phyloP scores from a whole-genome alignment of 164 flowering plant genomes.

The Litsea cubeba region DNA sequence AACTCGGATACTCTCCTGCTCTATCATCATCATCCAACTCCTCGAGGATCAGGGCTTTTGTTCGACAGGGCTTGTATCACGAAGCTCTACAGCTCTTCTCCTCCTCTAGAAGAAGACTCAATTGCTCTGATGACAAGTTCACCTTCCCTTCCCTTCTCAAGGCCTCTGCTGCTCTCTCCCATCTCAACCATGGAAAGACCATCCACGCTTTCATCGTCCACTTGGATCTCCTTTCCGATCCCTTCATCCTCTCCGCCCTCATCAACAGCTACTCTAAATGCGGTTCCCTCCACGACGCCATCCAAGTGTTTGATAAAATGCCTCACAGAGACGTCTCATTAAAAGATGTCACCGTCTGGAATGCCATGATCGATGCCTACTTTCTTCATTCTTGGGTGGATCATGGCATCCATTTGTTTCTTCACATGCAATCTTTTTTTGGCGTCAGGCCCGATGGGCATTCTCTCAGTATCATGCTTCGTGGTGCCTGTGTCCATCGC shows the following conservation, averaged over 20 bases:
- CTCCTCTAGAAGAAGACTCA: neutral
- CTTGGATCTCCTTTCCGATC: conserved; percentile 44
- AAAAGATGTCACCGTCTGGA: conserved; percentile 38
- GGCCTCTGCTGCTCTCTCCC: conserved; percentile 39
- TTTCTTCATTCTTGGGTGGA: conserved; percentile 26
- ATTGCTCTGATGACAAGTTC: conserved; percentile 24
- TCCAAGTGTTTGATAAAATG: conserved; percentile 43
- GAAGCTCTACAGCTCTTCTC: conserved; percentile 29
- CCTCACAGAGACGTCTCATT: conserved; percentile 27
- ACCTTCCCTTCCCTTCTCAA: conserved; percentile 58
- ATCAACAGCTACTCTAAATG: conserved; percentile 55
- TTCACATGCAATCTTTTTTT: conserved; percentile 30
- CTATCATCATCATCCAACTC: neutral
- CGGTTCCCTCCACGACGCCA: conserved; percentile 39
- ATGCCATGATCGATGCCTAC: conserved; percentile 56
- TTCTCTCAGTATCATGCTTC: conserved; percentile 47
- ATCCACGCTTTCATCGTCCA: conserved; percentile 39
- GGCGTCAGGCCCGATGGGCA: conserved; percentile 49
- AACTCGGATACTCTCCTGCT: too few relatives aligned
- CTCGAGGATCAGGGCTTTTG: conserved; percentile 28
- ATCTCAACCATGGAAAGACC: conserved; percentile 32
- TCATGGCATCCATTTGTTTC: conserved; percentile 39
- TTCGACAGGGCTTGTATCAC: conserved; percentile 28
- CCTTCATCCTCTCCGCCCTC: conserved; percentile 44
- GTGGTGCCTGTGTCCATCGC: conserved; percentile 15